These are phyloP conservation scores for Incumbomyces delicatus DNA, from an alignment of 2,329 filamentous ascomycete species.

Conservation along the genomic window DNA sequence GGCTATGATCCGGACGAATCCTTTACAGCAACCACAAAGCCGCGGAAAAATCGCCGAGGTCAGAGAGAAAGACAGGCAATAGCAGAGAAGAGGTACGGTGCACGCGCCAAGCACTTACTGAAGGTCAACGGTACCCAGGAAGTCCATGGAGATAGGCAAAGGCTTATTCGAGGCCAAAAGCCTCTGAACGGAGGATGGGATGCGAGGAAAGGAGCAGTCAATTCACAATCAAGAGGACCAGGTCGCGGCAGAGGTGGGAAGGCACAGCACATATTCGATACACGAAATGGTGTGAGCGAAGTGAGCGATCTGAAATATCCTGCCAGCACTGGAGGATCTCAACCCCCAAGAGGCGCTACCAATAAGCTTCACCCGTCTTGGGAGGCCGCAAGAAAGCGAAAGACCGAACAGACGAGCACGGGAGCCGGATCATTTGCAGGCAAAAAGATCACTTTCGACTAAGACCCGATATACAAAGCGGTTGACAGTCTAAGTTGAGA, in stretches of 20 bases:
- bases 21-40: constrained; percentile 23
- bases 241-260: constrained; percentile 19
- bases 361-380: constrained; percentile 55
- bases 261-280: background rate
- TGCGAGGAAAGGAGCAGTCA: constrained; percentile 45
- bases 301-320: constrained; percentile 8
- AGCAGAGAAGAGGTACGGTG: constrained; percentile 53
- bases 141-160: constrained; percentile 4
- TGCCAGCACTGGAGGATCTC: background rate
- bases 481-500: too few species aligned
- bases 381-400: constrained; percentile 52
- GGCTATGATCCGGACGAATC: constrained; percentile 14
- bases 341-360: constrained; percentile 27
- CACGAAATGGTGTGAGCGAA: constrained; percentile 10
- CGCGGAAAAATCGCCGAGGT: constrained; percentile 48
- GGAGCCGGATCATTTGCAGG: constrained; percentile 44
- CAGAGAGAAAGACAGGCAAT: constrained; percentile 52
- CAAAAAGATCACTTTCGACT: constrained; percentile 51
- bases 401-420: constrained; percentile 40
- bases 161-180: constrained; percentile 8
- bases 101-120: constrained; percentile 46
- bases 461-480: background rate
- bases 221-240: background rate
- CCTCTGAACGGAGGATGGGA: constrained; percentile 49
- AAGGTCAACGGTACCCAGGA: constrained; percentile 26